Conservation (phyloP, 768 basidiomycete species). For the Dictyophora rubrovolvata region DNA sequence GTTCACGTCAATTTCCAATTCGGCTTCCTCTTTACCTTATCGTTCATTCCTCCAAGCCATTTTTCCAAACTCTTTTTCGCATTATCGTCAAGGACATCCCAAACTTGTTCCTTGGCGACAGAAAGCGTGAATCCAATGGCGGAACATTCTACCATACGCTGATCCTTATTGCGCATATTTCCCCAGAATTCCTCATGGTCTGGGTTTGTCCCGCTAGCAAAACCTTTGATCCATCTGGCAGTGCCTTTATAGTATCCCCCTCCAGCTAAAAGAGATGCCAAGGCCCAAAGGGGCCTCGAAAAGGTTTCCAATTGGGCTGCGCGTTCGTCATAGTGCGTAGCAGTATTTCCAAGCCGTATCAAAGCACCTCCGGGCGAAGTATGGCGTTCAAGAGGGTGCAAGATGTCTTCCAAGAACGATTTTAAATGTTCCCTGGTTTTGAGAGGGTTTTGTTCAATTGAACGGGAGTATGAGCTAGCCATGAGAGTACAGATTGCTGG, state of each 20-base stretch:
- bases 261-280: slow-evolving; percentile 55
- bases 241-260: slow-evolving; percentile 50
- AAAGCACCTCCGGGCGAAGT: slow-evolving; percentile 68
- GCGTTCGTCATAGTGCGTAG: slow-evolving; percentile 61
- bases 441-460: slow-evolving; percentile 41
- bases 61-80: slow-evolving; percentile 48
- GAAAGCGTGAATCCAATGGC: slow-evolving; percentile 65
- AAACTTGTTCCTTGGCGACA: slow-evolving; percentile 53
- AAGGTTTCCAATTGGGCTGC: slow-evolving; percentile 72
- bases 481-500: background rate
- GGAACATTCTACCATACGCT: slow-evolving; percentile 76
- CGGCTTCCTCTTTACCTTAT: slow-evolving; percentile 29
- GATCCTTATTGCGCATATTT: slow-evolving; percentile 61
- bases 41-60: slow-evolving; percentile 70
- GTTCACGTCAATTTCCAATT: too few species aligned
- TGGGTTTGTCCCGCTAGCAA: slow-evolving; percentile 61
- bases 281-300: slow-evolving; percentile 67
- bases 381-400: slow-evolving; percentile 56
- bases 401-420: slow-evolving; percentile 42
- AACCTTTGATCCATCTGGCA: slow-evolving; percentile 54
- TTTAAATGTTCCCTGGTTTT: slow-evolving; percentile 50
- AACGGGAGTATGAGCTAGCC: background rate
- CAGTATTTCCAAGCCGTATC: slow-evolving; percentile 50
- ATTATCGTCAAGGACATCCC: slow-evolving; percentile 44
- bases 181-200: slow-evolving; percentile 66